Base-by-base conservation (phyloP, 768 basidiomycete species). In the Rickenella mellea region DNA sequence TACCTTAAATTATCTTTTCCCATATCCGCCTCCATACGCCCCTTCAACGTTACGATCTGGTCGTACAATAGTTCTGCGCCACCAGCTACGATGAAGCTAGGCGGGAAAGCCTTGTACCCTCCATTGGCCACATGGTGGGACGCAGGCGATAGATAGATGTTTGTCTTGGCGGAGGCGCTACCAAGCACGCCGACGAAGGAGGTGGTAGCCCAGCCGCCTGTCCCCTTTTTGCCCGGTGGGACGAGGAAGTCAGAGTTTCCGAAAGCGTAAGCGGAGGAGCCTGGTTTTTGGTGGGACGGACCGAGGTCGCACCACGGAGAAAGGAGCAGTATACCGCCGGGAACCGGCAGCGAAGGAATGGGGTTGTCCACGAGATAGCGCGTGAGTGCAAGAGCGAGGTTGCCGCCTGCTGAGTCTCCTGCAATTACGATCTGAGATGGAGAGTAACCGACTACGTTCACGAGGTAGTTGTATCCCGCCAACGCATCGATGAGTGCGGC, bases 361-460 rank as follows among this genome's bases (percentile, higher is more conserved):
- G 61, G 59, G 56, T 77, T 58, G 45, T 78, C 73, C 14, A 73
- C 61, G 20, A 86, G 69, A 48, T 80, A 80, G 4, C 78, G 76
- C 7, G 65, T 70, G 31, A 84, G 66, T 0, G 78, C 76, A 26
- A 76, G 66, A 1, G 76, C 75, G 20, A 88, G 72, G 57, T 88
- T 83, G 4, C 70, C 87, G 2, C 87, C 86, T 0, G 86, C 83
- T 1, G 82, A 88, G 55, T 90, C 85, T 2, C 86, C 87, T 15
- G 66, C 66, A 17, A 88, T 39, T 42, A 84, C 67, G 52, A 90
- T 79, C 50, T 83, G 62, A 14, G 63, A 56, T 0, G 83, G 73
- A 2, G 64, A 48, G 54, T 84, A 78, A 0, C 76, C 73, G 21
- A 80, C 61, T 7, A 53, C 60, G 38, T 71, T 63, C 27, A 82